Evolutionary conservation across 306 rosid genomes (phyloP).

Genomic region (Crataegus laevigata): DNA sequence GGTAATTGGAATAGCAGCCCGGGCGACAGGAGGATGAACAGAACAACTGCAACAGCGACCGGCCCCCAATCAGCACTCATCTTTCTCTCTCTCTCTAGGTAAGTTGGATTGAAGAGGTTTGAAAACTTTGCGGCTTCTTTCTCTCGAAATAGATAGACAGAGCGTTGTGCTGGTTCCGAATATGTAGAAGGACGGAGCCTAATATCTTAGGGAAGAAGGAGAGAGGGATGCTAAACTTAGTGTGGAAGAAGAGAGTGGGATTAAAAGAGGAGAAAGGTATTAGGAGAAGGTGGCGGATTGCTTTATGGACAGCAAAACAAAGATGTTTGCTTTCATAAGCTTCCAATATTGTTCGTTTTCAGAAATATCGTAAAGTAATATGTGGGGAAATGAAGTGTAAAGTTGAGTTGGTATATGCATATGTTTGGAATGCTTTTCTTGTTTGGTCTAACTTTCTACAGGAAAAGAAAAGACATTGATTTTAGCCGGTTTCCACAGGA

Average conservation of each 20-base stretch:
- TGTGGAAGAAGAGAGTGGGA: constrained; percentile 41
- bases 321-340: constrained; percentile 26
- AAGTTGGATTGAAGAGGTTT: background rate
- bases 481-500: background rate
- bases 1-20: constrained; percentile 89
- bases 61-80: constrained; percentile 98
- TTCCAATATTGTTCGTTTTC: constrained; percentile 27
- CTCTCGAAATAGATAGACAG: background rate
- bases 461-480: background rate
- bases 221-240: constrained; percentile 72
- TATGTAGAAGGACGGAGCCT: constrained; percentile 6
- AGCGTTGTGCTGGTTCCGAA: background rate
- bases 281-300: constrained; percentile 40
- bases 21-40: constrained; percentile 83
- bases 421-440: constrained; percentile 14
- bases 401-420: constrained; percentile 12
- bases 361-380: constrained; percentile 7
- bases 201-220: constrained; percentile 75
- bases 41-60: constrained; percentile 56
- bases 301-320: constrained; percentile 38
- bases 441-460: background rate
- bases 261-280: constrained; percentile 68
- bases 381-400: constrained; percentile 33
- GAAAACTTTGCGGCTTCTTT: background rate
- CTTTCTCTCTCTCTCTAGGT: background rate